Evolutionary conservation across 139 green algal species (phyloP).

Genomic region (Zygnema cylindricum): DNA sequence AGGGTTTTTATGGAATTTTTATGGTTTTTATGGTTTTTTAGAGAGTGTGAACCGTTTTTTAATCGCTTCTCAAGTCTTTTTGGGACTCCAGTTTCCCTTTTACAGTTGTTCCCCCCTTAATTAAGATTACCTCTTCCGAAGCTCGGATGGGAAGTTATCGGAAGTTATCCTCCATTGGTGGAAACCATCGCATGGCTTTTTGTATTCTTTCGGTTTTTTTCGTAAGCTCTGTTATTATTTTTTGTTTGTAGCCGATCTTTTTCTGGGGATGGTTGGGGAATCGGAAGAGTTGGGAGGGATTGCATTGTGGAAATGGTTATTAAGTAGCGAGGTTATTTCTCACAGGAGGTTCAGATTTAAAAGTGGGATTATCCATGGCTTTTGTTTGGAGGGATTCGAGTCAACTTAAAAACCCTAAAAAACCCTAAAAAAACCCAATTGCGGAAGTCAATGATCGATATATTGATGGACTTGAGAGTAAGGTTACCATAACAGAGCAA

Average conservation of each 20-base stretch:
- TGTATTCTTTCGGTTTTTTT: background rate
- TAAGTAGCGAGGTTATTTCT: slow-evolving; percentile 30
- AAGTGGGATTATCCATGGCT: slow-evolving; percentile 6
- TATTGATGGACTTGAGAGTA: too few species aligned
- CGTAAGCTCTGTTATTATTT: too few species aligned
- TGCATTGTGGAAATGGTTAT: slow-evolving; percentile 22
- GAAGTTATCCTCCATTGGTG: slow-evolving; percentile 22
- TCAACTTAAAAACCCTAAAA: too few species aligned
- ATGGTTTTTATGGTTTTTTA: too few species aligned
- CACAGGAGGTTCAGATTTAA: background rate
- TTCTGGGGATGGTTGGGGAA: background rate
- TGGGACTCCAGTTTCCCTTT: slow-evolving; percentile 63
- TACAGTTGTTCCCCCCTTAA: slow-evolving; percentile 62
- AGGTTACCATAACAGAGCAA: too few species aligned
- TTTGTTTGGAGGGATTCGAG: slow-evolving; percentile 8
- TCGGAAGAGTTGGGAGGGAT: slow-evolving; percentile 16
- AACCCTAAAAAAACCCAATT: too few species aligned
- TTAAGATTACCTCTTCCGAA: slow-evolving; percentile 52
- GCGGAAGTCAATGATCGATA: too few species aligned
- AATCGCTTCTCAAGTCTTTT: slow-evolving; percentile 47
- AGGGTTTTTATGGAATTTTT: too few species aligned
- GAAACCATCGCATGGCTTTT: slow-evolving; percentile 16
- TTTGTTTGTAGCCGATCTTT: background rate
- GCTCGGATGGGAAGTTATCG: slow-evolving; percentile 44
- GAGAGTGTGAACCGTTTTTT: slow-evolving; percentile 43